These are phyloP conservation scores for Cetraspora pellucida DNA, from an alignment of 192 early-diverging fungal genomes.

Conservation along the genomic window DNA sequence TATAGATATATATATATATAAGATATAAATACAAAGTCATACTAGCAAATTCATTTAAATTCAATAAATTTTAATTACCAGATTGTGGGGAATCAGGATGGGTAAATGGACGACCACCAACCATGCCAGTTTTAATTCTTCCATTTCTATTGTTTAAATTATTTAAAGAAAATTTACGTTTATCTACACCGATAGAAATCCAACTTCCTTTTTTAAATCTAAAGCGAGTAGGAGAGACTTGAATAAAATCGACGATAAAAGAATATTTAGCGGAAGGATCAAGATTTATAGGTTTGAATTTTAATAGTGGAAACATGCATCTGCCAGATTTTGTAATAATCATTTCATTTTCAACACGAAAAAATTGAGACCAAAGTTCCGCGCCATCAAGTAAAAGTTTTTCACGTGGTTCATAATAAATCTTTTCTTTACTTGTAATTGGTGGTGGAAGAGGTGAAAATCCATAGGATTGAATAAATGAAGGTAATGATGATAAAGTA, in stretches of 20 bases:
- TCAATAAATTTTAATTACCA: slow-evolving; percentile 3
- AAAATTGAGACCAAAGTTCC: slow-evolving; percentile 49
- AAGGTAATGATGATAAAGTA: too few species aligned
- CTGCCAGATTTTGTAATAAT: slow-evolving; percentile 64
- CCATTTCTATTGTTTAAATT: slow-evolving; percentile 20
- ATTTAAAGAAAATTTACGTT: neutral
- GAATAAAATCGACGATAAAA: slow-evolving; percentile 50
- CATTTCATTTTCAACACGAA: slow-evolving; percentile 54
- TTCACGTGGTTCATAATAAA: neutral
- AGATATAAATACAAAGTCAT: too few species aligned
- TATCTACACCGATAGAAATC: slow-evolving; percentile 25
- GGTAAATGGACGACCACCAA: slow-evolving; percentile 12
- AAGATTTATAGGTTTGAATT: slow-evolving; percentile 43
- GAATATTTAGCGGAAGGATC: slow-evolving; percentile 47
- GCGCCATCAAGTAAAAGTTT: slow-evolving; percentile 22
- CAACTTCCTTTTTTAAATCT: slow-evolving; percentile 45
- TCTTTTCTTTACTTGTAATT: too few species aligned
- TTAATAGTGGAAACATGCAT: slow-evolving; percentile 57
- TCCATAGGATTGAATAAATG: too few species aligned
- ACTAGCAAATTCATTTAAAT: neutral
- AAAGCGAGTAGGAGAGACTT: slow-evolving; percentile 36
- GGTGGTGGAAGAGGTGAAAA: too few species aligned
- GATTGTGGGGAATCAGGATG: slow-evolving; percentile 41
- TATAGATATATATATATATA: neutral
- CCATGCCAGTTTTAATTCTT: neutral